Evolutionary conservation across 148 eudicot genomes (phyloP), one percentile per base, ranked within the genome.

Genomic region (Camellia granthamiana): DNA sequence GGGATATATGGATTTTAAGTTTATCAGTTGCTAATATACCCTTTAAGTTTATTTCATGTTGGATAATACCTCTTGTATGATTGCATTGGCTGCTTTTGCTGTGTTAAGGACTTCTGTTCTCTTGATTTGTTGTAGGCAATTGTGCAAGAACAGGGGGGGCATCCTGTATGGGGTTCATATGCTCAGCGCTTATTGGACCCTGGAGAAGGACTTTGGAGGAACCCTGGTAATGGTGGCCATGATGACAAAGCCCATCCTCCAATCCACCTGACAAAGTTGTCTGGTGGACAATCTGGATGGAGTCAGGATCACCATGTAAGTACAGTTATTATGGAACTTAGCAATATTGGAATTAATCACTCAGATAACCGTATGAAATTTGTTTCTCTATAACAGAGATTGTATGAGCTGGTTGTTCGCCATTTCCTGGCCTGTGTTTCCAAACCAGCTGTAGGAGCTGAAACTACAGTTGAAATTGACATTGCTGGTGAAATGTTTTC

Each of bases 201-300:
- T 86, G 94, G 85, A 83, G 87, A 90, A 78, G 89, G 87, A 72
- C 92, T 94, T 18, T 97, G 99, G 99, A 94, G 85, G 86, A 83
- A 92, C 81, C 98, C 99, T 49, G 80, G 92, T 70, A 84, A 64
- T 49, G 99, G 99, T 65, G 97, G 98, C 72, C 98, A 94, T 80
- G 98, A 97, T 85, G 99, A 97, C 91, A 97, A 97, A 84, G 98
- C 99, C 69, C 99, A 97, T 80, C 99, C 99, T 82, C 98, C 99
- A 64, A 97, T 97, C 81, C 99, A 97, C 84, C 99, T 97, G 5
- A 97, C 99, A 77, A 97, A 90, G 65, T 94, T 91, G 90, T 94
- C 99, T 65, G 84, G 89, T 65, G 99, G 99, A 74, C 95, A 92
- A 86, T 80, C 94, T 81, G 77, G 92, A 65, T 97, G 99, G 99